Evolutionary conservation across 2,329 filamentous ascomycete species (phyloP), one percentile per base, ranked within the genome.

Genomic region (Cylindrodendrum hubeiense): DNA sequence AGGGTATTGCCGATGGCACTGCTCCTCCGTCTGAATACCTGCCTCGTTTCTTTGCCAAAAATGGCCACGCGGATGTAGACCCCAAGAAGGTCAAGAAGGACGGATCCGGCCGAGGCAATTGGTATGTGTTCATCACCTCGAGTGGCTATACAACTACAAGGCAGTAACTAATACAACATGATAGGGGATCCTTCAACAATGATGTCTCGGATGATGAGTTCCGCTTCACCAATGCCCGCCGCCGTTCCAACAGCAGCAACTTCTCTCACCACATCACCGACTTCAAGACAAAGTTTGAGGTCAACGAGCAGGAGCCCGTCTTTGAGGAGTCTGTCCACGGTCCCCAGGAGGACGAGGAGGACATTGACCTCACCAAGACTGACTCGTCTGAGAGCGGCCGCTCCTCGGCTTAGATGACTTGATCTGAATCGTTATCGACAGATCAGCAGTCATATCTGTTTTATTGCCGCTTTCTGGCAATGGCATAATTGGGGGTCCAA

Each of bases 71-170:
- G 75, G 94, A 94, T 77, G 85, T 87, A 73, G 93, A 97, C 77
- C 95, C 96, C 67, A 94, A 93, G 81, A 96, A 97, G 86, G 91
- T 92, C 78, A 99, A 99, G 90, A 99, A 99, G 86, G 93, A 97
- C 77, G 95, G 95, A 69, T 92, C 89, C 72, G 95, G 95, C 73
- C 95, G 93, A 82, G 94, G 92, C 78, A 98, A 98, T 82, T 99
- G 95, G 95, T 97, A 88, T 81, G 91, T 76, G 24, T 15, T 21
- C 24, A 37, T 56, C 52, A 17, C 15, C 19, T 52, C 12, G 6
- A 22, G 8, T 12, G 9, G 49, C 46, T 58, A 51, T 21, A 52
- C 33, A 19, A 17, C 15, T n/a, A 7, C 37, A 53, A 46, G 21
- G 47, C 41, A 61, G 7, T 21, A n/a, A 19, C 69, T 75, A 69